These are phyloP conservation scores for Dipteronia sinensis DNA, from an alignment of 345 rosid genomes.

Conservation along the genomic window DNA sequence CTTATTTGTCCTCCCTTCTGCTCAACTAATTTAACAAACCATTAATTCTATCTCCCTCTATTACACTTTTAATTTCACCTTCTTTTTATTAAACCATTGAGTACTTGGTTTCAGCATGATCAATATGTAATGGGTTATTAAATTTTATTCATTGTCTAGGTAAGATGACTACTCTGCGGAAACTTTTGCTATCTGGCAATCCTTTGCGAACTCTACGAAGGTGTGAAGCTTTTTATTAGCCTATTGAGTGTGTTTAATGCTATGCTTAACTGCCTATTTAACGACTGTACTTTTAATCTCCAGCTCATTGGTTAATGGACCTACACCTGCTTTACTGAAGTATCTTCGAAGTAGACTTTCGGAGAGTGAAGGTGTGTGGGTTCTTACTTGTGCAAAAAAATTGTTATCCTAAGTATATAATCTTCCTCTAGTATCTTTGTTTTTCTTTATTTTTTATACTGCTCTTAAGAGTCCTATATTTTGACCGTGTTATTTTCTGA, in stretches of 20 bases:
- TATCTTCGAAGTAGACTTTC: conserved; percentile 83
- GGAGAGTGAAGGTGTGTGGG: conserved; percentile 63
- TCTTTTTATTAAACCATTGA: background rate
- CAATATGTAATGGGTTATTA: background rate
- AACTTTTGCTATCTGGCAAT: conserved; percentile 78
- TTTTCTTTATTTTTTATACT: background rate
- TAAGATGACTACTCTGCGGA: conserved; percentile 79
- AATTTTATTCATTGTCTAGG: conserved; percentile 40
- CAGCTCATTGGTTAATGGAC: conserved; percentile 92
- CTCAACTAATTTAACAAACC: background rate
- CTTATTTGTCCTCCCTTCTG: background rate
- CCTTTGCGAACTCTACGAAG: conserved; percentile 89
- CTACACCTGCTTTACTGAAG: conserved; percentile 79
- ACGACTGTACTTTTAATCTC: conserved; percentile 13
- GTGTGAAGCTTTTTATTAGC: conserved; percentile 37
- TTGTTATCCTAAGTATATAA: background rate
- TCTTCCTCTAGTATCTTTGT: conserved; percentile 15
- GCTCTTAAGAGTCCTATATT: conserved; percentile 5
- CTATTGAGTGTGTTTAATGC: conserved; percentile 10
- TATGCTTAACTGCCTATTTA: conserved; percentile 25
- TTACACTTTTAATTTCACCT: background rate
- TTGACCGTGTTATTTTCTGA: conserved; percentile 4
- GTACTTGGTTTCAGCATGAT: background rate
- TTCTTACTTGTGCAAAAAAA: conserved; percentile 3
- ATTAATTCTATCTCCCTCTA: background rate